Evolutionary conservation across 257 asterid genomes (phyloP), one percentile per base, ranked within the genome.

Genomic region (Solanum ossicruentum): DNA sequence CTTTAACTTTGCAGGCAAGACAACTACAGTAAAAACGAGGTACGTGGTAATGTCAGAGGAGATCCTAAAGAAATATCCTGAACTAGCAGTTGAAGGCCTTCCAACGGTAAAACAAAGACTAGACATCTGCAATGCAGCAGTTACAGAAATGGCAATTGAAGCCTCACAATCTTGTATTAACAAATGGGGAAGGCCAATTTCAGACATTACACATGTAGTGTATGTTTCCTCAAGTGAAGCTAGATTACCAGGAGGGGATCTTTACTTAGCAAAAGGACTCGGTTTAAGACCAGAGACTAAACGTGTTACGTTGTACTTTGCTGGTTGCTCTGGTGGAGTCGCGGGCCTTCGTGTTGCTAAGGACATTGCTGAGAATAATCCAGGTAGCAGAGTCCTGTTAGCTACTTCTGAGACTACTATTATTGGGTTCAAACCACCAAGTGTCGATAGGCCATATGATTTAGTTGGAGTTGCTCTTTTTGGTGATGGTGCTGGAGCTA

Each of bases 261-360:
- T 97, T 32, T 92, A 92, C 91, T 93, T 97, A 7, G 98, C 99
- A 7, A 92, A 91, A 75, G 99, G 98, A 21, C 93, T 97, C 7
- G 99, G 98, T 49, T 93, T 97, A 51, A 61, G 83, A 81, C 96
- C 97, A 20, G 75, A 90, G 41, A 93, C 97, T 26, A 92, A 88
- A 10, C 84, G 99, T 32, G 93, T 91, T 80, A 94, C 86, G 96
- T 92, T 97, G 87, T 95, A 97, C 89, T 97, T 97, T 63, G 91
- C 98, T 8, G 98, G 99, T 87, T 97, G 98, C 93, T 95, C 99
- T 0, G 98, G 99, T 2, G 99, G 99, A 7, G 99, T 95, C 6
- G 99, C 99, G 5, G 99, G 99, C 88, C 94, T 97, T 36, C 90
- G 99, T 1, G 96, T 95, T 4, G 98, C 98, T 5, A 97, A 97